Conservation (phyloP, 768 basidiomycete species). For the Cytidiella melzeri region DNA sequence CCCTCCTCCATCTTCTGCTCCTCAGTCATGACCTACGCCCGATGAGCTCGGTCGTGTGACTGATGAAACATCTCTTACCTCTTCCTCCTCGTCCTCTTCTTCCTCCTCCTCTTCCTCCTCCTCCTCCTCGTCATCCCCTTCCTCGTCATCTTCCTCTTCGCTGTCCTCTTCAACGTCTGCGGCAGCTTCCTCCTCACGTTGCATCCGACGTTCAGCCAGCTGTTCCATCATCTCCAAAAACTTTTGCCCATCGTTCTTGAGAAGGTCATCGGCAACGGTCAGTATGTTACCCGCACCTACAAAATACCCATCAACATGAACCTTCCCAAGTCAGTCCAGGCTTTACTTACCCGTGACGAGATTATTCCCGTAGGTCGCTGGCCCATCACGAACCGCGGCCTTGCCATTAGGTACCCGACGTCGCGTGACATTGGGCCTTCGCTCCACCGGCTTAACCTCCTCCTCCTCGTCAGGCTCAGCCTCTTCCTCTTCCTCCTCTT, state of each 20-base stretch:
- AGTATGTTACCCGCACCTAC: conserved; percentile 88
- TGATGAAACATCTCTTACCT: conserved; percentile 20
- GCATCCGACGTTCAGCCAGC: conserved; percentile 89
- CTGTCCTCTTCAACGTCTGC: conserved; percentile 39
- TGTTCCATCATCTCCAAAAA: conserved; percentile 99
- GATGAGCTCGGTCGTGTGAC: conserved; percentile 10
- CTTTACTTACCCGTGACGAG: conserved; percentile 65
- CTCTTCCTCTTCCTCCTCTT: conserved; percentile 50
- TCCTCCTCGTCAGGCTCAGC: conserved; percentile 26
- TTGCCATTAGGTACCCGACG: conserved; percentile 38
- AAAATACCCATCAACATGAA: conserved; percentile 13
- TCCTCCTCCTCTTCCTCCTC: conserved; percentile 48
- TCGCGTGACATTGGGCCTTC: conserved; percentile 17
- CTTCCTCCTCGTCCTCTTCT: conserved; percentile 46
- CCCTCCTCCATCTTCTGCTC: conserved; percentile 99
- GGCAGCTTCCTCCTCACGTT: conserved; percentile 70
- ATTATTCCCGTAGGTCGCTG: conserved; percentile 76
- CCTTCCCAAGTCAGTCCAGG: conserved; percentile 9
- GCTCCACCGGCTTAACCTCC: conserved; percentile 19
- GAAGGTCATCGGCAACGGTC: conserved; percentile 95
- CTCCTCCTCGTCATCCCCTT: conserved; percentile 43
- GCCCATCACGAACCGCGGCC: conserved; percentile 50
- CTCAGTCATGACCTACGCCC: conserved; percentile 71
- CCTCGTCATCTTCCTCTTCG: conserved; percentile 46
- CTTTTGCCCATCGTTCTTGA: conserved; percentile 98